Percentiles rank a stretch among this genome's conserved stretches.
These are phyloP conservation scores for Sarcodon aspratus DNA, from an alignment of 768 basidiomycete species.

Conservation along the genomic window DNA sequence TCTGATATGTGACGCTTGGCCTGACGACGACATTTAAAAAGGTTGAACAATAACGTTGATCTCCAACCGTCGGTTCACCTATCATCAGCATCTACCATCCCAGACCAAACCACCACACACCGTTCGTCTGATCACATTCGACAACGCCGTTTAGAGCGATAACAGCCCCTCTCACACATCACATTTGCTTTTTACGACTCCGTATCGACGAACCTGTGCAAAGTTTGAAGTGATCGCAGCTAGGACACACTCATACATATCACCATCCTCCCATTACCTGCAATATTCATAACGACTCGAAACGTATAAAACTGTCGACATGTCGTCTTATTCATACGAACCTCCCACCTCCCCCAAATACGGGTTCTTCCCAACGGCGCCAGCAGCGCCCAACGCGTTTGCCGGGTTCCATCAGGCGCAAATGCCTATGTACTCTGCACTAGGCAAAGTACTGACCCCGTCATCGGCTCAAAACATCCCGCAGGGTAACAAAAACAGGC, in stretches of 20 bases:
- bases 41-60: no score
- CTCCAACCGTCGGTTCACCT: conserved; percentile 2
- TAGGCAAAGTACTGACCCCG: conserved; percentile 6
- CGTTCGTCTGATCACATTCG: background rate
- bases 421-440: conserved; percentile 19
- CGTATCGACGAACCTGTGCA: no score
- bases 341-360: conserved; percentile 12
- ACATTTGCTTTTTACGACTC: background rate
- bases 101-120: background rate
- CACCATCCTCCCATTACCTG: background rate
- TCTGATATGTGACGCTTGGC: no score
- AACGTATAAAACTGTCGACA: conserved; percentile 5
- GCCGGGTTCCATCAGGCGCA: conserved; percentile 19
- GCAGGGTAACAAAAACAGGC: background rate
- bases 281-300: background rate
- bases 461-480: background rate
- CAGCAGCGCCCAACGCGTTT: conserved; percentile 24
- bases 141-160: background rate
- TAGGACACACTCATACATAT: background rate
- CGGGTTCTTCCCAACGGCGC: conserved; percentile 23
- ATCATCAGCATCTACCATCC: background rate
- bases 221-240: no score
- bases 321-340: conserved; percentile 19
- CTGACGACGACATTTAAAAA: no score
- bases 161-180: background rate